These are phyloP conservation scores for Lyophyllum semitale DNA, from an alignment of 768 basidiomycete species.

Conservation along the genomic window DNA sequence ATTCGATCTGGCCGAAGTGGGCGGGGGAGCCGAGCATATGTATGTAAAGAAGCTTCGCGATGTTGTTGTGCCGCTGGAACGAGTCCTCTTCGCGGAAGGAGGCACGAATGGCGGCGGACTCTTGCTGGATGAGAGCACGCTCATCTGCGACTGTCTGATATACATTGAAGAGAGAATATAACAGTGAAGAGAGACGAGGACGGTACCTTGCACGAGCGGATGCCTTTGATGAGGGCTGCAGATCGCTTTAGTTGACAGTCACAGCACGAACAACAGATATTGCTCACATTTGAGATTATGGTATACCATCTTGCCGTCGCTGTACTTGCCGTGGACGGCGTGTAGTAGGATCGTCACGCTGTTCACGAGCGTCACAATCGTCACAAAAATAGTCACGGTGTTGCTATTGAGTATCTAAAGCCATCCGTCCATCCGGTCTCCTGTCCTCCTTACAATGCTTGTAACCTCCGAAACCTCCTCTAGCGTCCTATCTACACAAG, in stretches of 20 bases:
- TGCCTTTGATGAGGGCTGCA: slow-evolving; percentile 94
- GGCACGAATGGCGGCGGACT: slow-evolving; percentile 94
- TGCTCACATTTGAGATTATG: slow-evolving; percentile 82
- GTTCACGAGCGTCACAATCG: no score
- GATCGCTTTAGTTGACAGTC: slow-evolving; percentile 24
- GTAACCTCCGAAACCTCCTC: no score
- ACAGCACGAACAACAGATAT: neutral
- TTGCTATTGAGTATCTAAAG: no score
- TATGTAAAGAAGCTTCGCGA: slow-evolving; percentile 97
- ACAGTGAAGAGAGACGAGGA: slow-evolving; percentile 9
- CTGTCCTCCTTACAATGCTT: no score
- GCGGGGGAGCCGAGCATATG: slow-evolving; percentile 99
- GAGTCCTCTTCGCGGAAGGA: slow-evolving; percentile 98
- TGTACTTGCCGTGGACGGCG: no score
- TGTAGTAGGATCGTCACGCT: neutral
- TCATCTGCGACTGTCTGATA: slow-evolving; percentile 95
- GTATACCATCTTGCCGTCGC: slow-evolving; percentile 64
- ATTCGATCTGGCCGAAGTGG: slow-evolving; percentile 99
- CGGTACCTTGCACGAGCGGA: slow-evolving; percentile 93
- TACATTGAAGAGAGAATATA: slow-evolving; percentile 17
- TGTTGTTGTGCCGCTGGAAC: slow-evolving; percentile 92
- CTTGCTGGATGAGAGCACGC: slow-evolving; percentile 93
- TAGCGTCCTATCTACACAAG: no score
- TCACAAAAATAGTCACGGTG: no score
- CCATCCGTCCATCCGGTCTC: no score